A percentile compares a stretch with the other conserved stretches of the same genome.
Conservation (phyloP, 2,329 filamentous ascomycete genomes). For the Pseudogymnoascus sp. region DNA sequence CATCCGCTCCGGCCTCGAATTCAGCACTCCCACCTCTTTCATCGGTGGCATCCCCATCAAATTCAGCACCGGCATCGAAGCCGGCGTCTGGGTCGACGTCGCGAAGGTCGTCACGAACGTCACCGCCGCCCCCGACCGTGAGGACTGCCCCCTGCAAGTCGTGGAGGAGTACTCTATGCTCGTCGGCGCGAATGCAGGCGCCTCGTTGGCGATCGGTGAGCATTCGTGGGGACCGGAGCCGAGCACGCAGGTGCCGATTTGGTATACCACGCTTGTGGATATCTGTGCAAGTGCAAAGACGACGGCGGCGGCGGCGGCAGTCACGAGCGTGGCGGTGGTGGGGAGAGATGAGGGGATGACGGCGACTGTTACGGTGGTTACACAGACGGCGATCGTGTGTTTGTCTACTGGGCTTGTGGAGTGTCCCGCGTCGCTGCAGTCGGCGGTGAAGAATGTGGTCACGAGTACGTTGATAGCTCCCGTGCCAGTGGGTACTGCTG, state of each 20-base stretch:
- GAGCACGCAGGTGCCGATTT: conserved; percentile 43
- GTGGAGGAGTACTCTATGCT: conserved; percentile 46
- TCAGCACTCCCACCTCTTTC: conserved; percentile 28
- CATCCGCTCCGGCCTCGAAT: conserved; percentile 39
- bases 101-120: conserved; percentile 50
- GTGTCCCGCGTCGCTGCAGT: conserved; percentile 47
- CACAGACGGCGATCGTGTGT: conserved; percentile 42
- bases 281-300: conserved; percentile 36
- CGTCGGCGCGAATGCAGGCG: conserved; percentile 49
- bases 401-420: conserved; percentile 37
- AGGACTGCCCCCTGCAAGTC: conserved; percentile 40
- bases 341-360: conserved; percentile 31
- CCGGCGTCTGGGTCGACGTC: conserved; percentile 47
- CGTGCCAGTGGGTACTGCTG: conserved; percentile 34
- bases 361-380: conserved; percentile 38
- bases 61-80: conserved; percentile 28
- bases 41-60: conserved; percentile 20
- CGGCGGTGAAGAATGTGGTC: conserved; percentile 34
- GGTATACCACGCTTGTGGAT: conserved; percentile 44
- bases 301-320: conserved; percentile 21
- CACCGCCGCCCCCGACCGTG: conserved; percentile 33
- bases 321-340: conserved; percentile 19
- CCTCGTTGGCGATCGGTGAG: conserved; percentile 39
- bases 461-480: conserved; percentile 38
- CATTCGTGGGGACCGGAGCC: conserved; percentile 47